Percentiles rank a stretch among this genome's conserved stretches.
phyloP scores from a whole-genome alignment of 371 early-diverging fungal species.

The Syncephalastrum racemosum region DNA sequence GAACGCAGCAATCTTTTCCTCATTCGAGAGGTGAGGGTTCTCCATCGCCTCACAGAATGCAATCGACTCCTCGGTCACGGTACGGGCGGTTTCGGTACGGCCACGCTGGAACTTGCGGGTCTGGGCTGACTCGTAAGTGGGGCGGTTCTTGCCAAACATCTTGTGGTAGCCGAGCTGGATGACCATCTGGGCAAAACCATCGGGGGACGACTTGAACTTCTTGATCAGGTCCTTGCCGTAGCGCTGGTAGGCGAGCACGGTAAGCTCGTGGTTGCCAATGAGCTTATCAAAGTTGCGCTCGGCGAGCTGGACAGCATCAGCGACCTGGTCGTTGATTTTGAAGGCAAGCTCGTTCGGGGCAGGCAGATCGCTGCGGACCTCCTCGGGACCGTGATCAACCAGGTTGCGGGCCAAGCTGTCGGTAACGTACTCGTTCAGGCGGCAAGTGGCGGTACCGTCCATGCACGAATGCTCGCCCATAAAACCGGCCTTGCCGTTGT shows the following conservation, averaged over 20 bases:
- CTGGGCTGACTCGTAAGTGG: conserved; percentile 93
- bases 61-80: conserved; percentile 78
- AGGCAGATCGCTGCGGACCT: conserved; percentile 55
- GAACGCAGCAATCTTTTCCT: conserved; percentile 67
- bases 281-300: conserved; percentile 70
- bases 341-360: conserved; percentile 71
- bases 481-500: conserved; percentile 96
- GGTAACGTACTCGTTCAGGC: conserved; percentile 69
- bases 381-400: conserved; percentile 60
- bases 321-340: conserved; percentile 55
- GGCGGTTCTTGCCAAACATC: conserved; percentile 73
- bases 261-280: conserved; percentile 77
- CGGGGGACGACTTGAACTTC: conserved; percentile 84
- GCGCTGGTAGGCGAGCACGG: conserved; percentile 77
- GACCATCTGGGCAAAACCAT: conserved; percentile 94
- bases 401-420: conserved; percentile 50
- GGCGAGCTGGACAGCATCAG: conserved; percentile 60
- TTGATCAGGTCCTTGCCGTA: conserved; percentile 95
- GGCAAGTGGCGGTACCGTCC: conserved; percentile 94
- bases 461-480: conserved; percentile 96
- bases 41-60: conserved; percentile 89
- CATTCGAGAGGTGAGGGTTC: conserved; percentile 47
- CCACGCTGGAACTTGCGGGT: conserved; percentile 91
- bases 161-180: conserved; percentile 95
- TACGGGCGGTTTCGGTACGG: conserved; percentile 93